phyloP scores from a whole-genome alignment of 2,329 filamentous ascomycete species.

The Mariannaea sp. region DNA sequence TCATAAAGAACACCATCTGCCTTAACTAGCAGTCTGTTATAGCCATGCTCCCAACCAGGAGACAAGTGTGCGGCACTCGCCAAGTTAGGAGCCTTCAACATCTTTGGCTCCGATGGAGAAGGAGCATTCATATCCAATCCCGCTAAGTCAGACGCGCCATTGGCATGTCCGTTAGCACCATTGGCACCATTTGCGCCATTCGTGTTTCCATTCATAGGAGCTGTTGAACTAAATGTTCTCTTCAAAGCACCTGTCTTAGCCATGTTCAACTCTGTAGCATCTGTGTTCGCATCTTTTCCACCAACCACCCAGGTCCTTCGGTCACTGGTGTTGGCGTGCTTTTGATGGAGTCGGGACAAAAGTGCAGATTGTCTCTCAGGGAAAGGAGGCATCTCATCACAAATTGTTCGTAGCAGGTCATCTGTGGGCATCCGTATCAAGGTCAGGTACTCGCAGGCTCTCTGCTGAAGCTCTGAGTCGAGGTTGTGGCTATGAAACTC shows the following conservation, averaged over 20 bases:
- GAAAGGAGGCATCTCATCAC: constrained; percentile 98
- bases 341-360: constrained; percentile 90
- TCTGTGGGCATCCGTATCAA: constrained; percentile 86
- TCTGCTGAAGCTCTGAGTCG: constrained; percentile 93
- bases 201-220: constrained; percentile 54
- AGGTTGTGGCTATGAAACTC: constrained; percentile 90
- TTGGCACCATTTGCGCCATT: constrained; percentile 53
- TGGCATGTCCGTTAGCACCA: constrained; percentile 56
- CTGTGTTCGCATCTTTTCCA: constrained; percentile 89
- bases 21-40: constrained; percentile 77
- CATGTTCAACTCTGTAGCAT: constrained; percentile 78
- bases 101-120: constrained; percentile 60
- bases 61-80: constrained; percentile 91
- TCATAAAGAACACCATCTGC: constrained; percentile 92
- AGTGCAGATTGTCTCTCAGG: constrained; percentile 92
- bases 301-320: constrained; percentile 98
- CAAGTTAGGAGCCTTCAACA: constrained; percentile 75
- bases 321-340: constrained; percentile 89
- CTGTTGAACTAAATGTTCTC: constrained; percentile 76
- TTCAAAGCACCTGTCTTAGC: constrained; percentile 82
- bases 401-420: constrained; percentile 88
- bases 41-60: constrained; percentile 92
- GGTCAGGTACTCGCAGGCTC: constrained; percentile 92
- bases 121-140: constrained; percentile 79
- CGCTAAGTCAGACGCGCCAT: constrained; percentile 68